phyloP scores from a whole-genome alignment of 805 yeast species.

The Kodamaea lidongshanica region DNA sequence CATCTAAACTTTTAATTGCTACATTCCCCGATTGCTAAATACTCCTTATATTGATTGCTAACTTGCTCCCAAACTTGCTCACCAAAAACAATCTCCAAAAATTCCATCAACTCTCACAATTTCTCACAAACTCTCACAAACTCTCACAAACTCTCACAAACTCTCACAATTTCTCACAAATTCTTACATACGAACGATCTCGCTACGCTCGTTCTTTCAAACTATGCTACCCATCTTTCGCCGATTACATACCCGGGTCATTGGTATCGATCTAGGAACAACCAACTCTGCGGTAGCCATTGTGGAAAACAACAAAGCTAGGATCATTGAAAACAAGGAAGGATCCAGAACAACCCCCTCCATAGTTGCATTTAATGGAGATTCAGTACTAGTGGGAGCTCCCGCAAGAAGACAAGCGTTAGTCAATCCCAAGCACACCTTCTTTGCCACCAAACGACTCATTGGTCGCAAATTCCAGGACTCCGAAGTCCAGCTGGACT shows the following conservation, averaged over 20 bases:
- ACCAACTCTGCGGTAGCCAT: slow-evolving; percentile 84
- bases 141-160: no score
- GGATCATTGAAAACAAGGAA: slow-evolving; percentile 69
- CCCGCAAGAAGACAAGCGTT: slow-evolving; percentile 75
- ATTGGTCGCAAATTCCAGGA: slow-evolving; percentile 70
- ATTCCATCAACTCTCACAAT: no score
- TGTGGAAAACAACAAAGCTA: slow-evolving; percentile 56
- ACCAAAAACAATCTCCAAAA: no score
- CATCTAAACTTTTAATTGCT: no score
- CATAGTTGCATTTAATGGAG: slow-evolving; percentile 57
- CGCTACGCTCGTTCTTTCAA: no score
- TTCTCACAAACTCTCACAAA: no score
- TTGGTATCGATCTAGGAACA: slow-evolving; percentile 81
- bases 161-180: no score
- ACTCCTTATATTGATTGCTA: no score
- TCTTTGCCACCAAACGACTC: slow-evolving; percentile 75
- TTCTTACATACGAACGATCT: no score
- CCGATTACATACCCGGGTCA: slow-evolving; percentile 34
- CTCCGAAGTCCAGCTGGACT: slow-evolving; percentile 63
- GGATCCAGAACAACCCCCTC: slow-evolving; percentile 80
- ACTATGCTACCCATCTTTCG: no score
- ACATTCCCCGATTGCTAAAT: no score
- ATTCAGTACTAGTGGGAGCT: slow-evolving; percentile 46
- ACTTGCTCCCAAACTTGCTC: no score
- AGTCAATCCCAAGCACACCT: slow-evolving; percentile 70